Conservation (phyloP, 2,329 filamentous ascomycete genomes). For the Fusarium multiceps region DNA sequence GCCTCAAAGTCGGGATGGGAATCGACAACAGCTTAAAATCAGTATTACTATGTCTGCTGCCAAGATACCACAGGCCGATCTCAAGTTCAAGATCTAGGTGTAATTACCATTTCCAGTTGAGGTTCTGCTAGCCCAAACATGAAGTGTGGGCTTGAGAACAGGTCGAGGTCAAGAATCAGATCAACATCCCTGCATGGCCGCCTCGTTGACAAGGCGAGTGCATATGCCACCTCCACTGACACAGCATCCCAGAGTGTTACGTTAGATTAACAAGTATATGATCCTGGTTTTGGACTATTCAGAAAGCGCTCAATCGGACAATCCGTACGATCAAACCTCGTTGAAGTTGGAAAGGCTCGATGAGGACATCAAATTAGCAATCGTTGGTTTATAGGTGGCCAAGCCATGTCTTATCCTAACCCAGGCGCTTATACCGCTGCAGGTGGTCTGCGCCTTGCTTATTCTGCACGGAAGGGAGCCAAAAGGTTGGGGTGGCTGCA, state of each 20-base stretch:
- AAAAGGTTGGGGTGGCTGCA: conserved; percentile 33
- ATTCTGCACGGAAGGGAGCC: conserved; percentile 27
- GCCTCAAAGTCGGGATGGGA: conserved; percentile 3
- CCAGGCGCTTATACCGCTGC: conserved; percentile 31
- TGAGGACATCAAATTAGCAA: not conserved
- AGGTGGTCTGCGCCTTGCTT: conserved; percentile 34
- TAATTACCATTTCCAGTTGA: not conserved
- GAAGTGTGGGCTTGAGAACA: not conserved
- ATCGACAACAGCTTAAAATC: not conserved
- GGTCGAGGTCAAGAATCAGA: not conserved
- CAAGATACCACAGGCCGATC: not conserved
- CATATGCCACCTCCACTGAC: conserved; percentile 1
- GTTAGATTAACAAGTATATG: conserved; percentile 1
- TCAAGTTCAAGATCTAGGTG: conserved; percentile 2
- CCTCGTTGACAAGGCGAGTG: not conserved
- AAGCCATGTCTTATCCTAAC: conserved; percentile 11
- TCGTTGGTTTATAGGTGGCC: conserved; percentile 24
- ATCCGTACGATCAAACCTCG: not conserved
- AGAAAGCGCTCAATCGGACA: not conserved
- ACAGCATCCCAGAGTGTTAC: not conserved
- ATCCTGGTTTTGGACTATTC: not conserved
- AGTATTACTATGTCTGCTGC: not conserved
- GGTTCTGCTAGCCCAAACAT: not conserved
- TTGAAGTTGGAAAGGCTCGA: conserved; percentile 4
- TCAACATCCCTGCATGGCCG: conserved; percentile 3